Evolutionary conservation across 768 basidiomycete species (phyloP), one percentile per base, ranked within the genome.

Genomic region (Suillus placidus): DNA sequence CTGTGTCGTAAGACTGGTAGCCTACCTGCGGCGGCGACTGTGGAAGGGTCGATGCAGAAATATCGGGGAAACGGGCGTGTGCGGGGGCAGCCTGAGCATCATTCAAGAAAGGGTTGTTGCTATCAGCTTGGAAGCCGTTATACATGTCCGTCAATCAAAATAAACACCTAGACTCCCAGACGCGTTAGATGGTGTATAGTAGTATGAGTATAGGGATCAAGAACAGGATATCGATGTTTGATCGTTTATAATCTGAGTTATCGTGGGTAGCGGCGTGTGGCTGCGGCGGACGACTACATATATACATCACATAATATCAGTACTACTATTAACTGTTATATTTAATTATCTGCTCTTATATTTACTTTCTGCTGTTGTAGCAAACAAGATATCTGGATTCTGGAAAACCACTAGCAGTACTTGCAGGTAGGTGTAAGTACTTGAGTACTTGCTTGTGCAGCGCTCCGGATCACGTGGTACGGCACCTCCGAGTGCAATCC

Each of bases 51-150:
- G 74, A 51, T 62, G 70, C 73, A 43, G 80, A 81, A 70, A 93
- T 80, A 73, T 89, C 88, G 42, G 92, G 92, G 70, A 83, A 93
- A 66, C 91, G 86, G 26, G 81, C 74, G 34, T 82, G 80, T 38
- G 84, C 76, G 56, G 80, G 79, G 37, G 80, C 68, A 1, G 85
- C 8, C 51, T 51, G 51, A 30, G 23, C 81, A 67, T 85, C 84
- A 56, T 82, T 80, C 71, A 87, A 78, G 77, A 93, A 92, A 0
- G 91, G 91, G 69, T 92, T 92, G 72, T 90, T 93, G 60, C 18
- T 30, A 6, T 60, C 58, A 60, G 58, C 58, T 60, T 42, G 58
- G 30, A 60, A 60, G 18, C 58, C 42, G 40, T 42, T 60, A 42
- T 60, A 60, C 58, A 60, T 60, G 42, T 32, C 30, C 18, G 57